phyloP scores from a whole-genome alignment of 306 rosid genomes.

The Cucurbita ficifolia region DNA sequence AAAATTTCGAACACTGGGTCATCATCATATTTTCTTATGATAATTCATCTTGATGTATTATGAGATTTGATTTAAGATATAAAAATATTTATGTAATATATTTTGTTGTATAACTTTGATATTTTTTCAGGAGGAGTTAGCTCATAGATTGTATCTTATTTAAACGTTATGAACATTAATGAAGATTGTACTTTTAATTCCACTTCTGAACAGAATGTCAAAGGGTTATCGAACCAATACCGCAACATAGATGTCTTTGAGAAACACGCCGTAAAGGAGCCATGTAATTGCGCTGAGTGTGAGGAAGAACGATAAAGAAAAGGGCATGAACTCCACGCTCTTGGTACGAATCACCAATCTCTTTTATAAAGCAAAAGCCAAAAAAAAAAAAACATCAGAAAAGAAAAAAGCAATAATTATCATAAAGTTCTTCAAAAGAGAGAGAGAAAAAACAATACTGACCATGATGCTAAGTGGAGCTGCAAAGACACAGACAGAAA shows the following conservation, averaged over 20 bases:
- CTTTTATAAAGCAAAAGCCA: slow-evolving; percentile 14
- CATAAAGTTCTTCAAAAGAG: not conserved
- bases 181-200: too few relatives aligned
- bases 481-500: slow-evolving; percentile 67
- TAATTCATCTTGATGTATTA: too few relatives aligned
- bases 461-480: slow-evolving; percentile 86
- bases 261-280: slow-evolving; percentile 56
- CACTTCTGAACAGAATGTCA: too few relatives aligned
- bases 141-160: too few relatives aligned
- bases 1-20: not conserved
- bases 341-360: slow-evolving; percentile 77
- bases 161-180: too few relatives aligned
- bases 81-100: too few relatives aligned
- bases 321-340: slow-evolving; percentile 96
- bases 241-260: slow-evolving; percentile 65
- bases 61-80: too few relatives aligned
- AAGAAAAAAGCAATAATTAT: not conserved
- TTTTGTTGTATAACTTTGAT: too few relatives aligned
- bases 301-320: slow-evolving; percentile 62
- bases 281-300: slow-evolving; percentile 70
- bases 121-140: too few relatives aligned
- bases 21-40: too few relatives aligned
- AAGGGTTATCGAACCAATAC: slow-evolving; percentile 24
- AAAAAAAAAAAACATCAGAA: not conserved
- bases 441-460: not conserved